A percentile compares a stretch with the other conserved stretches of the same genome.
Evolutionary conservation across 257 asterid genomes (phyloP).

Genomic region (Lycium barbarum): DNA sequence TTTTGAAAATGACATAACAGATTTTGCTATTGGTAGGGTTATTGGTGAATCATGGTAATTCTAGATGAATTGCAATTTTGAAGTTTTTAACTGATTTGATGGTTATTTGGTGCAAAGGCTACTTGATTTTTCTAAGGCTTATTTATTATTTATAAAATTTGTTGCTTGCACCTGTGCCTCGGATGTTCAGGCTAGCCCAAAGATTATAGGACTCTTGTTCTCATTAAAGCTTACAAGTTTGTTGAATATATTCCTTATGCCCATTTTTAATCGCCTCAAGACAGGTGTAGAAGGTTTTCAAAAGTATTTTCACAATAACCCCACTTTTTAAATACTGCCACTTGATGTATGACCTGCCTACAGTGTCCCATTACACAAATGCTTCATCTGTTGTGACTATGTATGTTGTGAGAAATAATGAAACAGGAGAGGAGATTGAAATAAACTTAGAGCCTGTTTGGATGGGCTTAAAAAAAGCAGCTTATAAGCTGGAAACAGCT

Average conservation of each 20-base stretch:
- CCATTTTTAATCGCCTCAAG: neutral
- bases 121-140: neutral
- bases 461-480: no score
- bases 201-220: neutral
- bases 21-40: neutral
- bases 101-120: neutral
- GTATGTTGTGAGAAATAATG: neutral
- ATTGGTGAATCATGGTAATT: neutral
- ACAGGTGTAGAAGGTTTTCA: neutral
- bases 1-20: neutral
- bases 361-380: neutral
- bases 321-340: neutral
- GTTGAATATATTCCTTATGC: neutral
- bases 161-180: neutral
- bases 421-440: neutral
- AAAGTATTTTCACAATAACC: neutral
- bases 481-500: no score
- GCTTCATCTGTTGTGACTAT: neutral
- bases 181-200: neutral
- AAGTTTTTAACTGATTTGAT: neutral
- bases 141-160: neutral
- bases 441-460: no score
- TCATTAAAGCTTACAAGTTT: neutral
- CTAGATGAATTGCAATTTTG: constrained; percentile 18
- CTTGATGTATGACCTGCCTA: constrained; percentile 6